Base-by-base conservation (phyloP, 1,284 basidiomycete genomes). In the Pholiota adiposa region DNA sequence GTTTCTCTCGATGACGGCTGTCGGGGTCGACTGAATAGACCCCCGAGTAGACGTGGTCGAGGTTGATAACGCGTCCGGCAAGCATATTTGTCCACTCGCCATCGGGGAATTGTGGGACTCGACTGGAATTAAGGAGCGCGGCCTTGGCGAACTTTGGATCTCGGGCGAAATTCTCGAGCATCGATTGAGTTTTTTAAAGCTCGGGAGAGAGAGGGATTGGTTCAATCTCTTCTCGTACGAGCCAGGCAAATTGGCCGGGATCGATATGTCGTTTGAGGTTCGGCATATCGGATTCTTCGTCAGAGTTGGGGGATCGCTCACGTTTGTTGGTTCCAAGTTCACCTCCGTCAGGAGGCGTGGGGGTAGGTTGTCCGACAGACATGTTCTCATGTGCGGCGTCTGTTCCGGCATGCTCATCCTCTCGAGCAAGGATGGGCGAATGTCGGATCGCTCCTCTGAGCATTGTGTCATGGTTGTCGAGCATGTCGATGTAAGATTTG, bases 61-160 rank as follows among this genome's bases (percentile, higher is more conserved):
- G n/a, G n/a, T n/a, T n/a, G n/a, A n/a, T n/a, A n/a, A n/a, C n/a
- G n/a, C n/a, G n/a, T n/a, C n/a, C n/a, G n/a, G n/a, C n/a, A n/a
- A n/a, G n/a, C n/a, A n/a, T n/a, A n/a, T n/a, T n/a, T n/a, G n/a
- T n/a, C n/a, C n/a, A n/a, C n/a, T n/a, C n/a, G n/a, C n/a, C n/a
- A n/a, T n/a, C n/a, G n/a, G n/a, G n/a, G n/a, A n/a, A n/a, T n/a
- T n/a, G n/a, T n/a, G n/a, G n/a, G n/a, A n/a, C n/a, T n/a, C n/a
- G n/a, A n/a, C n/a, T n/a, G n/a, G n/a, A n/a, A n/a, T n/a, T n/a
- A n/a, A n/a, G n/a, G n/a, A n/a, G n/a, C n/a, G n/a, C n/a, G n/a
- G n/a, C n/a, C n/a, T 65, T 65, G 0, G 66, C 61, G 8, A 25
- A 16, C 27, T 67, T 69, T 51, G 44, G 25, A 40, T 71, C 64